Conservation (phyloP, 1,284 basidiomycete genomes). For the Cryptococcus sp. region DNA sequence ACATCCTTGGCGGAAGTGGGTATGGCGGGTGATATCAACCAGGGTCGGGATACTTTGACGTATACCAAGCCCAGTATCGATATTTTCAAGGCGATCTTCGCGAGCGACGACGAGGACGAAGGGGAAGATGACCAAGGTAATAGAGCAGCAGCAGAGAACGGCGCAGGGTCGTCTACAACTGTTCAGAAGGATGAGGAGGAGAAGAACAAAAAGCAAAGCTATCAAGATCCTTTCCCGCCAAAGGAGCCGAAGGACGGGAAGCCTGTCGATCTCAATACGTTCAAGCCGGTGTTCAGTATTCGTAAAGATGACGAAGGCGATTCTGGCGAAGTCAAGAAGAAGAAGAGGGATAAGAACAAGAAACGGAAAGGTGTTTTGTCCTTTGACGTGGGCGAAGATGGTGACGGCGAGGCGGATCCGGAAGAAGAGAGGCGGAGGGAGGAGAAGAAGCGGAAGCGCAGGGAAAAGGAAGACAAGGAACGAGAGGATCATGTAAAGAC, state of each 20-base stretch:
- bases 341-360: conserved; percentile 47
- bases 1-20: conserved; percentile 67
- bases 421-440: conserved; percentile 50
- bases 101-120: conserved; percentile 81
- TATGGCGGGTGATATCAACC: conserved; percentile 81
- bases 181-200: conserved; percentile 15
- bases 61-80: conserved; percentile 85
- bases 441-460: conserved; percentile 59
- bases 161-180: no score
- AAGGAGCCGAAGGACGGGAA: conserved; percentile 22
- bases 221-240: conserved; percentile 15
- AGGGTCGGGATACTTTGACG: conserved; percentile 80
- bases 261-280: conserved; percentile 39
- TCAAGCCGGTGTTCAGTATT: conserved; percentile 65
- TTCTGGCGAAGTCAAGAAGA: conserved; percentile 51
- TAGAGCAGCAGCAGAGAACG: conserved; percentile 11
- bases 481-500: neutral
- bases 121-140: conserved; percentile 51
- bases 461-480: conserved; percentile 41
- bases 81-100: conserved; percentile 93
- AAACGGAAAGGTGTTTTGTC: conserved; percentile 62
- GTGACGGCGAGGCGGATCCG: conserved; percentile 38
- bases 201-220: conserved; percentile 9
- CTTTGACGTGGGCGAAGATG: conserved; percentile 57
- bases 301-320: conserved; percentile 15